A percentile compares a stretch with the other conserved stretches of the same genome.
phyloP scores from a whole-genome alignment of 2,329 filamentous ascomycete genomes.

The Byssochlamys sp. region DNA sequence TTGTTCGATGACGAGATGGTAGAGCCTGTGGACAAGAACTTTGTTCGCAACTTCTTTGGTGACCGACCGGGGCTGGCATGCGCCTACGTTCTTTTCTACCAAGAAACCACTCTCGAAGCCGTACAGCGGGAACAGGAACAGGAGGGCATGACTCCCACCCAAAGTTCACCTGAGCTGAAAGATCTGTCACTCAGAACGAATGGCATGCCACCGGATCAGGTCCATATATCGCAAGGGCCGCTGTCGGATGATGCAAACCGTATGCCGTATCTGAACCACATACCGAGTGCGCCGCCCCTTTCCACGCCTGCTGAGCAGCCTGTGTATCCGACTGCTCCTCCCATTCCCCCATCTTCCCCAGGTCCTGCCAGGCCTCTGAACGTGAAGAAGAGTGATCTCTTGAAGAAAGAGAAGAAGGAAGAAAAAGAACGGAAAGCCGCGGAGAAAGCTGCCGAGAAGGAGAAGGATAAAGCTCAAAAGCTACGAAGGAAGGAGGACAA shows the following conservation, averaged over 20 bases:
- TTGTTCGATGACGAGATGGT: constrained; percentile 98
- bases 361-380: constrained; percentile 27
- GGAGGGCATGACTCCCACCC: constrained; percentile 48
- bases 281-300: constrained; percentile 41
- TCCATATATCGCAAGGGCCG: constrained; percentile 30
- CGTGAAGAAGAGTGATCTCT: constrained; percentile 54
- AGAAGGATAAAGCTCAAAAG: constrained; percentile 43
- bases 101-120: constrained; percentile 68
- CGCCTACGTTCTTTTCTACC: constrained; percentile 95
- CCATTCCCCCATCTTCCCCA: constrained; percentile 23
- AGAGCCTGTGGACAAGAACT: constrained; percentile 91
- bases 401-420: constrained; percentile 57
- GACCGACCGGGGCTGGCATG: constrained; percentile 84
- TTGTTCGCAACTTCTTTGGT: constrained; percentile 93
- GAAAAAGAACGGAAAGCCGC: constrained; percentile 49
- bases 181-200: constrained; percentile 22
- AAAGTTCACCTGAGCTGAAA: constrained; percentile 40
- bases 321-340: constrained; percentile 9
- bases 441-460: constrained; percentile 35
- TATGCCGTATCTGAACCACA: constrained; percentile 22
- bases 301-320: constrained; percentile 27
- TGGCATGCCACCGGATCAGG: constrained; percentile 26
- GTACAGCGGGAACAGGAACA: constrained; percentile 71
- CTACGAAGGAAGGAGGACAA: constrained; percentile 48
- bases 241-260: constrained; percentile 27